Evolutionary conservation across 164 flowering plant species (phyloP).

Genomic region (Piper betle): DNA sequence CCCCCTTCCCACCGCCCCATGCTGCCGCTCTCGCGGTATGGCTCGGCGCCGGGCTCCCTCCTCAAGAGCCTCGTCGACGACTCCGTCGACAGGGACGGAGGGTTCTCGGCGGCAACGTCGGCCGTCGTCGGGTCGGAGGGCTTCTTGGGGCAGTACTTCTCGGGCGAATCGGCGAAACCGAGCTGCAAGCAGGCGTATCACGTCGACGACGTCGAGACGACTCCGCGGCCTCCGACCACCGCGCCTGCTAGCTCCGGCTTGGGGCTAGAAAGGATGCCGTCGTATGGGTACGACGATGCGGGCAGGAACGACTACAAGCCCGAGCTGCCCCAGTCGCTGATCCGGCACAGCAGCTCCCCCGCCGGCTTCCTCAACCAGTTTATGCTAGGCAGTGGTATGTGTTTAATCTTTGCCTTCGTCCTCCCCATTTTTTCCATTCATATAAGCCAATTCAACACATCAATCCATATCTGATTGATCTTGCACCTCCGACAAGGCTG

Average conservation of each 20-base stretch:
- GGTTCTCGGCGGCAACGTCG: conserved; percentile 11
- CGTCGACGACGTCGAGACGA: neutral
- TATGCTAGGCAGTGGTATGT: conserved; percentile 22
- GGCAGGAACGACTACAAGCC: conserved; percentile 9
- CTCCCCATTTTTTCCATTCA: neutral
- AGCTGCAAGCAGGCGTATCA: conserved; percentile 14
- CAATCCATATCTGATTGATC: too few relatives aligned
- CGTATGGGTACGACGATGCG: conserved; percentile 23
- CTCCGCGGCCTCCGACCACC: too few relatives aligned
- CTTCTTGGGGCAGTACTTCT: conserved; percentile 19
- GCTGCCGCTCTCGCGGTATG: conserved; percentile 35
- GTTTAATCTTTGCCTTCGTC: neutral
- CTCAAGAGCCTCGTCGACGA: conserved; percentile 33
- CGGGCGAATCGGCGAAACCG: conserved; percentile 25
- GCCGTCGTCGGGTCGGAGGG: conserved; percentile 11
- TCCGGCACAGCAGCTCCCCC: conserved; percentile 68
- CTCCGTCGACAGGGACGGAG: conserved; percentile 22
- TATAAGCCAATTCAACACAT: too few relatives aligned
- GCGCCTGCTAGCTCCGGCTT: too few relatives aligned
- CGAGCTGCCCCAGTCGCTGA: conserved; percentile 25
- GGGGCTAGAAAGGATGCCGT: conserved; percentile 16
- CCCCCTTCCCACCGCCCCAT: conserved; percentile 6
- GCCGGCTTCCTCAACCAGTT: conserved; percentile 55
- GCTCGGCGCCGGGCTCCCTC: conserved; percentile 49
- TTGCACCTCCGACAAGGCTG: too few relatives aligned